A percentile compares a stretch with the other conserved stretches of the same genome.
These are phyloP conservation scores for Candida ortonii DNA, from an alignment of 805 yeast species.

Conservation along the genomic window DNA sequence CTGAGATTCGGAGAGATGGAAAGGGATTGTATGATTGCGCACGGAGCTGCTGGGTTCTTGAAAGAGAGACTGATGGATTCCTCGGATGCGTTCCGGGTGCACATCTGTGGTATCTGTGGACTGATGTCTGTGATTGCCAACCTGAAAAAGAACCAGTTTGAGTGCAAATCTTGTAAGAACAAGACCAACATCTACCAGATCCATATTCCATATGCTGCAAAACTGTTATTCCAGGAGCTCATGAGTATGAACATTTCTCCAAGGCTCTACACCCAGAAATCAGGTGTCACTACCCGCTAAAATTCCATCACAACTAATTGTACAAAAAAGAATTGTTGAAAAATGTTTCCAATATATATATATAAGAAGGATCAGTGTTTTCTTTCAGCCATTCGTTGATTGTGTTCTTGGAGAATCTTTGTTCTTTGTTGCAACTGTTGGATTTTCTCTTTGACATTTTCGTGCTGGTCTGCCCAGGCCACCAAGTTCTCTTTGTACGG, in stretches of 20 bases:
- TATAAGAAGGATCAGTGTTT: slow-evolving; percentile 8
- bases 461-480: slow-evolving; percentile 80
- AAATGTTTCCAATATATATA: too few relatives aligned
- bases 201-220: slow-evolving; percentile 98
- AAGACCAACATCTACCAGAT: slow-evolving; percentile 97
- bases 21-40: slow-evolving; percentile 99
- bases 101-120: slow-evolving; percentile 97
- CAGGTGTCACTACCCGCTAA: slow-evolving; percentile 32
- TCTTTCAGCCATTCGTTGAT: slow-evolving; percentile 27
- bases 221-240: slow-evolving; percentile 94
- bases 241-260: slow-evolving; percentile 99
- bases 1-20: slow-evolving; percentile 99
- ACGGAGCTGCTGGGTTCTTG: slow-evolving; percentile 98
- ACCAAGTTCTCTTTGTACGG: slow-evolving; percentile 81
- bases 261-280: slow-evolving; percentile 83
- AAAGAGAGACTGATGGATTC: slow-evolving; percentile 99
- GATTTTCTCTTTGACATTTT: slow-evolving; percentile 44
- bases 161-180: slow-evolving; percentile 97
- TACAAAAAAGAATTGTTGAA: not conserved
- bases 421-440: slow-evolving; percentile 35
- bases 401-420: slow-evolving; percentile 24
- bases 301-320: slow-evolving; percentile 1
- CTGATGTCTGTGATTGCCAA: slow-evolving; percentile 97
- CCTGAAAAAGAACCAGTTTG: slow-evolving; percentile 95
- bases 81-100: slow-evolving; percentile 97